Conservation (phyloP, 257 asterid species). For the Cruciata laevipes region DNA sequence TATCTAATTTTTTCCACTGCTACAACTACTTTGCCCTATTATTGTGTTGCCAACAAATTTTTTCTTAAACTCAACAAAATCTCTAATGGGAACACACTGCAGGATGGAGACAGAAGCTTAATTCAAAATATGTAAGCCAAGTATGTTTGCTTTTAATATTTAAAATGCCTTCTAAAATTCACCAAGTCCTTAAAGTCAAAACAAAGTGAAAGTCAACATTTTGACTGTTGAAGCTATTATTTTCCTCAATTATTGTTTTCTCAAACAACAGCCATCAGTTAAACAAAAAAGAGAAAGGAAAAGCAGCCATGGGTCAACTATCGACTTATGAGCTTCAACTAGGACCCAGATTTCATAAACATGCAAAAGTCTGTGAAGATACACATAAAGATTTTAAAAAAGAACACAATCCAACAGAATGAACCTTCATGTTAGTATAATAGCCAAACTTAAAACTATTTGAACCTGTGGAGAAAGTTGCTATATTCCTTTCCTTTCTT, state of each 20-base stretch:
- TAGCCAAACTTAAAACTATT: background rate
- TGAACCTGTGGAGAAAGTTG: background rate
- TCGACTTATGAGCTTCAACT: background rate
- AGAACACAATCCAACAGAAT: too few species aligned
- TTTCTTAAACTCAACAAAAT: background rate
- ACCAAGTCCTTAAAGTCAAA: background rate
- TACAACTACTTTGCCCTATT: background rate
- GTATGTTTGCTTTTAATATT: too few species aligned
- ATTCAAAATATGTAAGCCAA: background rate
- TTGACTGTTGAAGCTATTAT: too few species aligned
- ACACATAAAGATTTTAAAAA: too few species aligned
- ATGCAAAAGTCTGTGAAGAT: background rate
- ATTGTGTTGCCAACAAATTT: background rate
- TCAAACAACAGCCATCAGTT: background rate
- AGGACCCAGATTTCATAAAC: background rate
- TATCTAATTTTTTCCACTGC: background rate
- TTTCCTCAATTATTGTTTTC: background rate
- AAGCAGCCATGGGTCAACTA: background rate
- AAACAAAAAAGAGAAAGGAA: background rate
- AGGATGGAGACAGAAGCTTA: background rate
- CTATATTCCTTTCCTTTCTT: slow-evolving; percentile 8
- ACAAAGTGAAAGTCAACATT: background rate
- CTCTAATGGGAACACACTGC: background rate
- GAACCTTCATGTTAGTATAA: too few species aligned
- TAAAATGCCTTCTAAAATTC: background rate